These are phyloP conservation scores for Heteromeles arbutifolia DNA, from an alignment of 306 rosid species.

Conservation along the genomic window DNA sequence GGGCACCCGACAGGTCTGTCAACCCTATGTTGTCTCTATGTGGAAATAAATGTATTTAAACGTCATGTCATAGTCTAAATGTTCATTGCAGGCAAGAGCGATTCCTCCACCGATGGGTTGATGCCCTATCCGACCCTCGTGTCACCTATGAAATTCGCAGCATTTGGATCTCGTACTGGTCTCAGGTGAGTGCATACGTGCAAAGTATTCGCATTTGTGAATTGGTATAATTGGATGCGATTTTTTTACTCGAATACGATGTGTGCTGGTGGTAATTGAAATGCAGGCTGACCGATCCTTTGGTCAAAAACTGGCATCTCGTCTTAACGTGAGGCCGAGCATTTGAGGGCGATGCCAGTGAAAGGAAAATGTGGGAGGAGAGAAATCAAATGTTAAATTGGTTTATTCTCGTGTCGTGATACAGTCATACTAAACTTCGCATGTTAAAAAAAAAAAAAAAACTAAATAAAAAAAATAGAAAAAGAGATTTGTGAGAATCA, in stretches of 20 bases:
- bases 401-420: background rate
- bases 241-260: background rate
- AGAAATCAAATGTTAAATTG: background rate
- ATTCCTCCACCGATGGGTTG: constrained; percentile 59
- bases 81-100: constrained; percentile 69
- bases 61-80: constrained; percentile 6
- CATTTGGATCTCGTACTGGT: constrained; percentile 79
- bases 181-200: constrained; percentile 54
- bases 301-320: constrained; percentile 85
- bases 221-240: constrained; percentile 4
- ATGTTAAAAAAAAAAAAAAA: too few species aligned
- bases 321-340: constrained; percentile 72
- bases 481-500: too few species aligned
- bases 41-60: constrained; percentile 3
- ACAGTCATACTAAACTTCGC: constrained; percentile 18
- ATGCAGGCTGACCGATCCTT: constrained; percentile 66
- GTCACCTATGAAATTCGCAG: constrained; percentile 86
- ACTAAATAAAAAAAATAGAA: too few species aligned
- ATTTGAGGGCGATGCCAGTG: constrained; percentile 27
- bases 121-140: constrained; percentile 65
- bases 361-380: constrained; percentile 11
- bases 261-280: constrained; percentile 13
- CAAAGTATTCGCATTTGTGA: background rate
- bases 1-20: constrained; percentile 67
- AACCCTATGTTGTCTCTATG: background rate